These are phyloP conservation scores for Blastobotrys chiropterorum DNA, from an alignment of 805 yeast species.

Conservation along the genomic window DNA sequence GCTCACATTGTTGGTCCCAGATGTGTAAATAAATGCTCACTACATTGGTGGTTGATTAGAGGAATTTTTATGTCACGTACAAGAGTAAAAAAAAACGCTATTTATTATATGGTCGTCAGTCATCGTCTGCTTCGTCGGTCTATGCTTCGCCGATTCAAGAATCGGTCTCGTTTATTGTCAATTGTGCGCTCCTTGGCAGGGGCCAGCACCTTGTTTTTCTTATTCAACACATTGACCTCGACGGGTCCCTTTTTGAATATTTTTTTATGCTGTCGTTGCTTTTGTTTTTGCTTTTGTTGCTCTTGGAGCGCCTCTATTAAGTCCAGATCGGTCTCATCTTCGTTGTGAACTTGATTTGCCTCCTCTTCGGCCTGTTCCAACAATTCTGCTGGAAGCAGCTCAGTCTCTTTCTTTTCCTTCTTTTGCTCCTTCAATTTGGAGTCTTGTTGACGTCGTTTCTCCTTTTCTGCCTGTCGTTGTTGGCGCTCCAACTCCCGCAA, in stretches of 20 bases:
- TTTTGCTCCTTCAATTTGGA: slow-evolving; percentile 22
- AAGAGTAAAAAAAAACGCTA: too few relatives aligned
- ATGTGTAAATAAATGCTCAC: slow-evolving; percentile 16
- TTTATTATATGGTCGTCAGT: slow-evolving; percentile 10
- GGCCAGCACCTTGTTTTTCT: slow-evolving; percentile 21
- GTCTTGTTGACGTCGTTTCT: slow-evolving; percentile 26
- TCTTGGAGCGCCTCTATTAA: slow-evolving; percentile 8
- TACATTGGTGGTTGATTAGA: too few relatives aligned
- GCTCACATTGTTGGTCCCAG: slow-evolving; percentile 28
- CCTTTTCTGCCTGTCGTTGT: slow-evolving; percentile 14
- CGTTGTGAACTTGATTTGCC: neutral
- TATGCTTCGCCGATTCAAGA: slow-evolving; percentile 13
- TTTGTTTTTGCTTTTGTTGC: slow-evolving; percentile 15
- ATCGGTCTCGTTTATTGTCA: slow-evolving; percentile 21
- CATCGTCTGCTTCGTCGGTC: slow-evolving; percentile 1
- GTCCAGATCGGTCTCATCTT: slow-evolving; percentile 11
- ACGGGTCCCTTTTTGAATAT: slow-evolving; percentile 24
- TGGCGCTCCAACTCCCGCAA: slow-evolving; percentile 11
- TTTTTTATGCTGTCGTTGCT: slow-evolving; percentile 4
- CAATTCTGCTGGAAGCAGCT: slow-evolving; percentile 21
- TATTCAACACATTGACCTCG: slow-evolving; percentile 21
- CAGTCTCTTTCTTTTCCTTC: slow-evolving; percentile 10
- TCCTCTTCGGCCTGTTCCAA: slow-evolving; percentile 14
- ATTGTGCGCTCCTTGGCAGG: slow-evolving; percentile 20
- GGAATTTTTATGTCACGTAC: neutral